Evolutionary conservation across 164 flowering plant genomes (phyloP), one percentile per base, ranked within the genome.

Genomic region (Macadamia tetraphylla): DNA sequence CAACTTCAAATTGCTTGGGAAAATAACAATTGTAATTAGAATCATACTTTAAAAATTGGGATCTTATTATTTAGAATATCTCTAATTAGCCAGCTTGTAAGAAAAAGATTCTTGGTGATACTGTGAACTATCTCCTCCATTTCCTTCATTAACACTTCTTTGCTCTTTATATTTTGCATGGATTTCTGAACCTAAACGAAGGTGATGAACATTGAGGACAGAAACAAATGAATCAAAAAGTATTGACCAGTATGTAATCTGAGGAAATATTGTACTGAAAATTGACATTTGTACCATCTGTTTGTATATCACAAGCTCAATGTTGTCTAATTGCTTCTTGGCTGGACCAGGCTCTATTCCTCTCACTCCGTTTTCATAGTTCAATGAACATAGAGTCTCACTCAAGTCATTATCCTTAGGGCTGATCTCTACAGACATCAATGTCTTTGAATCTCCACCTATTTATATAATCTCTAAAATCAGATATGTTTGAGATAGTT

Each of bases 391-490:
- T 51, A 95, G 72, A 35, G 96, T 90, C 88, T 95, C 99, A 67
- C 86, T 80, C 59, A 88, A 72, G 71, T 95, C 99, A 74, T 79
- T 84, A 59, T 92, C 97, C 60, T 81, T 89, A 9, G 99, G 99
- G 71, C 96, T 92, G 48, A 92, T 84, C 76, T 95, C 98, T 62
- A 95, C 90, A 73, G 92, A 87, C 99, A 95, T 95, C 67, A 92
- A 80, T 12, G 98, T 81, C 81, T 95, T 95, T 14, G 99, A 95
- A 75, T 95, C 96, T 76, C 98, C 99, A 31, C 99, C 99, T 94
- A 58, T 46, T 52, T 61, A 32, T 53, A 62, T 6, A 14, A 64
- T 49, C 15, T 32, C n/a, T 29, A 3, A 64, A 30, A 31, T 71
- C n/a, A 75, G 69, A 14, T 42, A 10, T 29, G 56, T 8, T 44